phyloP scores from a whole-genome alignment of 1,139 yeast genomes.

The Maudiozyma humilis region DNA sequence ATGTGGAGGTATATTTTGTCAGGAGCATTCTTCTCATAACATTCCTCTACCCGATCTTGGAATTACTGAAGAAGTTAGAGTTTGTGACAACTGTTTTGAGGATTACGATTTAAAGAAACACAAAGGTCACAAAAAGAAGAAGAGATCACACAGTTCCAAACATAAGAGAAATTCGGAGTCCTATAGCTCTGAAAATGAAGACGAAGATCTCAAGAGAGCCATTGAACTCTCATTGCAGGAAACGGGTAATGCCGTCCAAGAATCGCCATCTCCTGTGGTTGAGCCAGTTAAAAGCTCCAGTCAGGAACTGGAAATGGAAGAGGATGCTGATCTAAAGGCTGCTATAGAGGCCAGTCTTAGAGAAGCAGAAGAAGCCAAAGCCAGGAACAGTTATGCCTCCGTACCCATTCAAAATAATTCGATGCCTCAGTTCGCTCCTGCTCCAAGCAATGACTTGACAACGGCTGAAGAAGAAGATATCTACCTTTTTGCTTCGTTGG shows the following conservation, averaged over 20 bases:
- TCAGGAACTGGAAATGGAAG: constrained; percentile 43
- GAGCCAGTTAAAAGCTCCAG: constrained; percentile 4
- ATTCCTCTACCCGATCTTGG: constrained; percentile 77
- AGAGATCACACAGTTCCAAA: constrained; percentile 11
- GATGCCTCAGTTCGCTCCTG: constrained; percentile 13
- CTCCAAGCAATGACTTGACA: constrained; percentile 48
- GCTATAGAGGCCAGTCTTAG: constrained; percentile 90
- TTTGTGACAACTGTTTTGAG: constrained; percentile 81
- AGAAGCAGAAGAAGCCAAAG: constrained; percentile 48
- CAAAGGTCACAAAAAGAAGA: constrained; percentile 26
- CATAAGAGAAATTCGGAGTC: neutral
- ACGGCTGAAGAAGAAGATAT: constrained; percentile 75
- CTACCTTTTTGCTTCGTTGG: constrained; percentile 57
- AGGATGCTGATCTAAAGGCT: constrained; percentile 84
- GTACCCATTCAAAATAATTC: constrained; percentile 8
- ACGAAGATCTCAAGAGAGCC: constrained; percentile 71
- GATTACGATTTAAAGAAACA: constrained; percentile 38
- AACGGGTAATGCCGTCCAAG: constrained; percentile 25
- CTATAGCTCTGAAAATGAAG: constrained; percentile 40
- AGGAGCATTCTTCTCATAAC: constrained; percentile 65
- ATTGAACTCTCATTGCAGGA: constrained; percentile 72
- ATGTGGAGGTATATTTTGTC: constrained; percentile 93
- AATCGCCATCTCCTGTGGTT: constrained; percentile 23
- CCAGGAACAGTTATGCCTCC: constrained; percentile 12
- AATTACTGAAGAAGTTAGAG: constrained; percentile 80